Base-by-base conservation (phyloP, 1,284 basidiomycete species). In the Gymnopus androsaceus region DNA sequence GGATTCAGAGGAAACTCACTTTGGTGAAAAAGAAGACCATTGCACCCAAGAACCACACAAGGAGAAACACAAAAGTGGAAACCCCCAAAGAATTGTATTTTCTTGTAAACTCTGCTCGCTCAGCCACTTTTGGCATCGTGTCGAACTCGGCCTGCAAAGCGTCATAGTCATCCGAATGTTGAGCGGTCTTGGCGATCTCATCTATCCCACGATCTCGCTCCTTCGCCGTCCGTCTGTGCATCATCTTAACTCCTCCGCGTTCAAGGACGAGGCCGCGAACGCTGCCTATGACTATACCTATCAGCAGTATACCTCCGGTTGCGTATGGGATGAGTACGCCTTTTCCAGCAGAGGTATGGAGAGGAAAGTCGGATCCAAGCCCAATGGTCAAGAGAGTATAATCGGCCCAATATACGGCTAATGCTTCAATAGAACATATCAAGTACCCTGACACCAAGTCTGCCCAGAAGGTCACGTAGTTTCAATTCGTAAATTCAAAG, bases 351-450 rank as follows among this genome's bases (percentile, higher is more conserved):
- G 65, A 64, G 2, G 58, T 68, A 12, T 53, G 55, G 0, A 70
- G 63, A 2, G 71, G 71, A 50, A 74, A 75, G 59, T 75, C 74
- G 2, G 69, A 64, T 3, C 74, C 74, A 2, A 76, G 61, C 0
- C 74, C 73, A 44, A 75, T 70, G 0, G 73, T 76, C 25, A 76
- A 60, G 17, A 76, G 63, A 0, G 74, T 75, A 54, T 76, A 77
- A 50, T 75, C 70, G 1, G 71, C 72, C 73, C 72, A 75, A 57
- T 75, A 76, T 0, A 77, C 53, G 1, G n/a, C n/a, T n/a, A n/a
- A n/a, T n/a, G n/a, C n/a, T n/a, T n/a, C n/a, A n/a, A n/a, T n/a
- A n/a, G n/a, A n/a, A n/a, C n/a, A n/a, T n/a, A n/a, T n/a, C n/a
- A n/a, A n/a, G n/a, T n/a, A n/a, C n/a, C n/a, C n/a, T n/a, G n/a